These are phyloP conservation scores for Fusarium torulosum DNA, from an alignment of 2,329 filamentous ascomycete species.

Conservation along the genomic window DNA sequence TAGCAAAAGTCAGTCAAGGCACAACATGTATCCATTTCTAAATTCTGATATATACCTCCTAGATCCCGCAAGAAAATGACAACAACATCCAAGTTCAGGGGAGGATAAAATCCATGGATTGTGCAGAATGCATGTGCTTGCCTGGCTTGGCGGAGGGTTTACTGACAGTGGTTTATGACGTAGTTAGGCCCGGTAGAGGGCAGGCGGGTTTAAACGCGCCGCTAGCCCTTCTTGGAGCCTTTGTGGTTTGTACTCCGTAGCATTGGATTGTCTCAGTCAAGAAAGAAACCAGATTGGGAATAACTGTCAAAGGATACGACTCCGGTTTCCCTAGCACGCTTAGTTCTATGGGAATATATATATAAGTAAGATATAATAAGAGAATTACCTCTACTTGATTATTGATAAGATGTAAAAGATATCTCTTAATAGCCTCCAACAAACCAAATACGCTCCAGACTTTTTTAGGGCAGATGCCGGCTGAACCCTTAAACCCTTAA, in stretches of 20 bases:
- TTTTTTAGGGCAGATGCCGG: conserved; percentile 15
- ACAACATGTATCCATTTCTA: not conserved
- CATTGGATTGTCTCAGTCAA: conserved; percentile 4
- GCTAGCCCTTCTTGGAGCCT: conserved; percentile 17
- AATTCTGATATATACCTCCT: too few species aligned
- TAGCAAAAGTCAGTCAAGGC: not conserved
- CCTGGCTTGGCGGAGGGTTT: conserved; percentile 7
- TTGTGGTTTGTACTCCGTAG: too few species aligned
- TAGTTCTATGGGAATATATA: not conserved
- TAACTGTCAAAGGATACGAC: too few species aligned
- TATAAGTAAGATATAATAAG: not conserved
- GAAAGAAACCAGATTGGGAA: not conserved
- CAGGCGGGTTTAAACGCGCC: conserved; percentile 8
- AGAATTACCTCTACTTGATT: not conserved
- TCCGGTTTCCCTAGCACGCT: too few species aligned
- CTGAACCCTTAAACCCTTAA: conserved; percentile 15
- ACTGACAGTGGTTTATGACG: conserved; percentile 17
- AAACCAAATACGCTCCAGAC: not conserved
- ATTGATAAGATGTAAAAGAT: not conserved
- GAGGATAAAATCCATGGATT: not conserved
- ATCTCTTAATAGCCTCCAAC: too few species aligned
- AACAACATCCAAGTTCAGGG: too few species aligned
- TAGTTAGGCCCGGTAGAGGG: conserved; percentile 4
- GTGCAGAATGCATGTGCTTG: conserved; percentile 13
- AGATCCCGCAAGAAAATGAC: too few species aligned